These are phyloP conservation scores for Carex cristatella DNA, from an alignment of 176 grass and related monocot genomes.

Conservation along the genomic window DNA sequence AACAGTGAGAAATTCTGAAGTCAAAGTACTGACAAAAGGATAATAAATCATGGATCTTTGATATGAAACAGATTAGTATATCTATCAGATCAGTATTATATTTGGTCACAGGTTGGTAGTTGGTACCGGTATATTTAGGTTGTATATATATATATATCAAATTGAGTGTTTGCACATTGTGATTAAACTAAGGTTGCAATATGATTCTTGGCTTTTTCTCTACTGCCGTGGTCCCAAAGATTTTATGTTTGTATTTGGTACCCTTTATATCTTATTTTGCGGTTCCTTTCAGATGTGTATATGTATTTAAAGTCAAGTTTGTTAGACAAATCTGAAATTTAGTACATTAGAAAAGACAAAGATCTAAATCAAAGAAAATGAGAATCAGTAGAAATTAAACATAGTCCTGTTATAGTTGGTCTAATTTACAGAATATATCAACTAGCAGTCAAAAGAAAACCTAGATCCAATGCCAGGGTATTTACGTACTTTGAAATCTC, in stretches of 20 bases:
- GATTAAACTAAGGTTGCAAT: neutral
- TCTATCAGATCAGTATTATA: neutral
- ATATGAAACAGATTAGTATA: neutral
- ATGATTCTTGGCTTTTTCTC: neutral
- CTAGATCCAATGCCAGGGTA: neutral
- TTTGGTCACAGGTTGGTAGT: neutral
- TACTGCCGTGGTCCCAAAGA: neutral
- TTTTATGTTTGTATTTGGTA: neutral
- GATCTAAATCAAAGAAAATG: neutral
- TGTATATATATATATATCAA: neutral
- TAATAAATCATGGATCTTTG: neutral
- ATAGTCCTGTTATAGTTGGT: neutral
- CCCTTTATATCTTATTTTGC: neutral
- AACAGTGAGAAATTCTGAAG: neutral
- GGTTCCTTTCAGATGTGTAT: neutral
- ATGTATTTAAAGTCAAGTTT: neutral
- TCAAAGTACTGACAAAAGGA: neutral
- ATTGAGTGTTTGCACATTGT: neutral
- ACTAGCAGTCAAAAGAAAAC: neutral
- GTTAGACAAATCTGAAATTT: neutral
- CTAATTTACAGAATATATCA: neutral
- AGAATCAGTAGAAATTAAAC: neutral
- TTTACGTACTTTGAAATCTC: neutral
- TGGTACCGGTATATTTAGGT: neutral
- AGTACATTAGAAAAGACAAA: neutral